These are phyloP conservation scores for Cordyceps cateniannulata DNA, from an alignment of 2,329 filamentous ascomycete genomes.

Conservation along the genomic window DNA sequence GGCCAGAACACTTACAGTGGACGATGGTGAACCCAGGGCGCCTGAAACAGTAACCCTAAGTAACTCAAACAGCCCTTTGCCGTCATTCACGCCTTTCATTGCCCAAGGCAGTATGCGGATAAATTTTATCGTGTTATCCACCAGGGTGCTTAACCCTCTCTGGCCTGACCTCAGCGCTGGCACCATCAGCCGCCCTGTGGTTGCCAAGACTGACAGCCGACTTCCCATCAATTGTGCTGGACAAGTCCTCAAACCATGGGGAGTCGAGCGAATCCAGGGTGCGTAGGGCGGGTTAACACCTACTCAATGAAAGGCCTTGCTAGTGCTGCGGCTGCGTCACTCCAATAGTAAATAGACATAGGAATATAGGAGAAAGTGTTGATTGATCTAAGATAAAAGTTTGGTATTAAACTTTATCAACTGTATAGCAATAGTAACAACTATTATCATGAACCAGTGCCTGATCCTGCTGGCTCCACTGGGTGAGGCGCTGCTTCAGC, in stretches of 20 bases:
- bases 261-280: too few species aligned
- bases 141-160: not conserved
- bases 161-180: too few species aligned
- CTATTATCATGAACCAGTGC: conserved; percentile 15
- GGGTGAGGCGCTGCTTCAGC: conserved; percentile 31
- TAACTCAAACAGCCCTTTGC: not conserved
- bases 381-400: too few species aligned
- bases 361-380: too few species aligned
- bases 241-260: too few species aligned
- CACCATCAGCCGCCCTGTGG: too few species aligned
- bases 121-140: not conserved
- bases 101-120: not conserved
- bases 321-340: too few species aligned
- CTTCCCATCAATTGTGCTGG: too few species aligned
- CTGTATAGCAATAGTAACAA: not conserved
- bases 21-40: not conserved
- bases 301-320: too few species aligned
- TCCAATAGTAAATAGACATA: too few species aligned
- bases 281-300: too few species aligned
- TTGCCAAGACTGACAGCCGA: too few species aligned
- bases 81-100: not conserved
- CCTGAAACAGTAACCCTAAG: not conserved
- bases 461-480: conserved; percentile 29
- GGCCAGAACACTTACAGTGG: not conserved
- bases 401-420: not conserved